Conservation (phyloP, 164 flowering plant genomes). For the Litsea cubeba region DNA sequence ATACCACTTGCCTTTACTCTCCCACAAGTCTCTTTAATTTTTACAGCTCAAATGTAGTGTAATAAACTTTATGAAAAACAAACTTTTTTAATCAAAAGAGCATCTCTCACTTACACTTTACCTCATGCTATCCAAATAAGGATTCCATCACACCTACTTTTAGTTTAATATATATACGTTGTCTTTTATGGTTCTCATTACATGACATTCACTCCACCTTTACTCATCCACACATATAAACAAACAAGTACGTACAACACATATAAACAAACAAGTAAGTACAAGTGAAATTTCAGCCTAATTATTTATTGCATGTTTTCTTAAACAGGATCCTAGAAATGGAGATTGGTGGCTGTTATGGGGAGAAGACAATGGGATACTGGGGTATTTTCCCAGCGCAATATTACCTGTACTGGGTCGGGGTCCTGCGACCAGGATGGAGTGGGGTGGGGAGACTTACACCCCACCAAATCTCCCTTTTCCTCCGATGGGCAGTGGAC, state of each 20-base stretch:
- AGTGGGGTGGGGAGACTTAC: background rate
- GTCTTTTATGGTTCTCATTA: background rate
- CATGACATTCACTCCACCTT: background rate
- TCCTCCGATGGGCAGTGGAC: constrained; percentile 2
- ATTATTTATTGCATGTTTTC: background rate
- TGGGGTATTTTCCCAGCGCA: background rate
- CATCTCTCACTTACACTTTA: background rate
- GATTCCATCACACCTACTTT: background rate
- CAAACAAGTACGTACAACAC: too few relatives aligned
- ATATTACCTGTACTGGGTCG: background rate
- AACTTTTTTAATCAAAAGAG: too few relatives aligned
- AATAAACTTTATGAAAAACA: too few relatives aligned
- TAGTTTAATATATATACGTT: background rate
- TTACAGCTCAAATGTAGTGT: too few relatives aligned
- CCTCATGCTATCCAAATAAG: background rate
- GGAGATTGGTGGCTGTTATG: constrained; percentile 1
- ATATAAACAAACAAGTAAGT: too few relatives aligned
- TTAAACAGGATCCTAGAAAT: background rate
- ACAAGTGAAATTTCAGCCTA: too few relatives aligned
- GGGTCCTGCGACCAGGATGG: background rate
- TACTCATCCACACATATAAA: too few relatives aligned
- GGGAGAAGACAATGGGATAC: background rate
- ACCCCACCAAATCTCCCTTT: too few relatives aligned
- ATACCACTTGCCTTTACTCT: too few relatives aligned
- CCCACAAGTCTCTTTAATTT: too few relatives aligned